Evolutionary conservation across 1,139 yeast species (phyloP).

Genomic region (Lodderomyces oxycetoniae): DNA sequence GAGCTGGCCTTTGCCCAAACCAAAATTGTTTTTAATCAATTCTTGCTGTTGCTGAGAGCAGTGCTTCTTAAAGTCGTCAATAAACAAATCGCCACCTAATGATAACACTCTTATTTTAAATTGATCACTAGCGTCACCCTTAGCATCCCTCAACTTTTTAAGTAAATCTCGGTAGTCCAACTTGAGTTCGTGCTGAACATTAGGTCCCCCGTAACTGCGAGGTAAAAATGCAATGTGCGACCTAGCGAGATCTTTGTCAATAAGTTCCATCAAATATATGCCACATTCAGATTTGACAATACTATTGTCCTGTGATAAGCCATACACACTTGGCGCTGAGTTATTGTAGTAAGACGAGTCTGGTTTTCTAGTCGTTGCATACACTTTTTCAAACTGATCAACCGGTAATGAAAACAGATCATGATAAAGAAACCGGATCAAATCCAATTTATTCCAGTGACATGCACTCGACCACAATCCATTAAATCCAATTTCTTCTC

Average conservation of each 20-base stretch:
- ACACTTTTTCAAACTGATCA: slow-evolving; percentile 44
- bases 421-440: slow-evolving; percentile 72
- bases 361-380: slow-evolving; percentile 21
- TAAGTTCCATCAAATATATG: slow-evolving; percentile 65
- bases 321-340: slow-evolving; percentile 25
- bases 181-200: slow-evolving; percentile 50
- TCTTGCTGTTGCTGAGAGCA: slow-evolving; percentile 14
- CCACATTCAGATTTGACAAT: slow-evolving; percentile 58
- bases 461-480: slow-evolving; percentile 57
- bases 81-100: slow-evolving; percentile 34
- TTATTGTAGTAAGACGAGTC: slow-evolving; percentile 19
- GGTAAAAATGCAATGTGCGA: slow-evolving; percentile 61
- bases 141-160: slow-evolving; percentile 37
- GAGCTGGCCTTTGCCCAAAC: slow-evolving; percentile 30
- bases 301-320: slow-evolving; percentile 34
- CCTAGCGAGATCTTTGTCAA: slow-evolving; percentile 60
- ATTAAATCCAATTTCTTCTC: slow-evolving; percentile 41
- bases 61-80: slow-evolving; percentile 27
- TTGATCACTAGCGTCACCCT: slow-evolving; percentile 28
- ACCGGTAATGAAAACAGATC: slow-evolving; percentile 70
- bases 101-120: slow-evolving; percentile 49
- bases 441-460: slow-evolving; percentile 82
- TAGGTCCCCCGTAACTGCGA: slow-evolving; percentile 48
- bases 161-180: slow-evolving; percentile 37
- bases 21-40: slow-evolving; percentile 39